Conservation (phyloP, 495 filamentous ascomycete species). For the Hypoxylon rickii region DNA sequence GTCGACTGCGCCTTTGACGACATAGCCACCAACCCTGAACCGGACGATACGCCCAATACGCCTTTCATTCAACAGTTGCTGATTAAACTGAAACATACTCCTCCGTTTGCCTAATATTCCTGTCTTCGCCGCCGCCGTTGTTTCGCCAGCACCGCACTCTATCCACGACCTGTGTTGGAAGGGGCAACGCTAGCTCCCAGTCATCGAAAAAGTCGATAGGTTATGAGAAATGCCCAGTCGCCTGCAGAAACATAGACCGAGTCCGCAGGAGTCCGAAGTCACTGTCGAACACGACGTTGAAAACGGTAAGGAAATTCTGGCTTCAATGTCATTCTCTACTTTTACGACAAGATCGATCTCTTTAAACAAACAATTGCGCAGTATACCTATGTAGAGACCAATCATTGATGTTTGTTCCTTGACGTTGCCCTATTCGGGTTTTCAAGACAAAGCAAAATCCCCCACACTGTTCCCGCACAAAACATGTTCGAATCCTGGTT, state of each 20-base stretch:
- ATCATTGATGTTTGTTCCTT: slow-evolving; percentile 11
- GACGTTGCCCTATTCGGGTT: not conserved
- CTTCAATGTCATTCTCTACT: not conserved
- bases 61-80: too few relatives aligned
- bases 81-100: too few relatives aligned
- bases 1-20: slow-evolving; percentile 13
- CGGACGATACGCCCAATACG: too few relatives aligned
- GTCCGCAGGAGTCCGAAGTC: slow-evolving; percentile 36
- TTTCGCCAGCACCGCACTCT: too few relatives aligned
- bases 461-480: not conserved
- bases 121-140: not conserved
- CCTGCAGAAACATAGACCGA: slow-evolving; percentile 40
- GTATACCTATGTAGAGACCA: not conserved
- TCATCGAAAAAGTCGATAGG: not conserved
- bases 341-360: not conserved
- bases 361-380: not conserved
- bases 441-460: slow-evolving; percentile 14
- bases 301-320: slow-evolving; percentile 36
- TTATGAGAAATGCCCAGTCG: slow-evolving; percentile 48
- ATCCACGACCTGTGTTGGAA: too few relatives aligned
- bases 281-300: slow-evolving; percentile 39
- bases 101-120: not conserved
- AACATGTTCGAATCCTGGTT: slow-evolving; percentile 3
- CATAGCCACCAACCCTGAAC: slow-evolving; percentile 13
- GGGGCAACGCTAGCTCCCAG: slow-evolving; percentile 3